phyloP scores from a whole-genome alignment of 2,329 filamentous ascomycete genomes.

The Ceratocystis lukuohia region DNA sequence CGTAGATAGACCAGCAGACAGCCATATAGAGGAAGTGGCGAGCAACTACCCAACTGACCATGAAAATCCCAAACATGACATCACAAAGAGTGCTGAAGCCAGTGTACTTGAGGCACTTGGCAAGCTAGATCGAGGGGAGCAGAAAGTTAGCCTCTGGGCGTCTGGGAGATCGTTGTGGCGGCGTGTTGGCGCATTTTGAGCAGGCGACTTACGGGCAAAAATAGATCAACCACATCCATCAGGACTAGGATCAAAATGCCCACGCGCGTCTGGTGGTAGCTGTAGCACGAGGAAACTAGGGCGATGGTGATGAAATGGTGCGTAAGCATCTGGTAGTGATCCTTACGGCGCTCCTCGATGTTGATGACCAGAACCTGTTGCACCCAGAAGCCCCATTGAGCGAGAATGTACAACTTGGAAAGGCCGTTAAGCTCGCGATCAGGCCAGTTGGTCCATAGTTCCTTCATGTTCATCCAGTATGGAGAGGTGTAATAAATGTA shows the following conservation, averaged over 20 bases:
- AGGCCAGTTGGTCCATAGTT: slow-evolving; percentile 79
- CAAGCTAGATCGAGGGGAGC: slow-evolving; percentile 41
- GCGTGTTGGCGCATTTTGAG: not conserved
- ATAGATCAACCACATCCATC: slow-evolving; percentile 86
- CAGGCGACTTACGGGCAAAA: slow-evolving; percentile 56
- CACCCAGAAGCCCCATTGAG: slow-evolving; percentile 83
- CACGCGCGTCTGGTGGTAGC: slow-evolving; percentile 74
- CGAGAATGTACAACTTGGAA: slow-evolving; percentile 80
- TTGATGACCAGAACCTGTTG: slow-evolving; percentile 91
- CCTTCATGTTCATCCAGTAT: slow-evolving; percentile 62
- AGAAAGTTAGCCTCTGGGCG: slow-evolving; percentile 18
- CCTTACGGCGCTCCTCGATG: slow-evolving; percentile 87
- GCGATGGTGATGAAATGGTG: slow-evolving; percentile 84
- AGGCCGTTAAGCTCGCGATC: slow-evolving; percentile 57
- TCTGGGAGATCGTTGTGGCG: not conserved
- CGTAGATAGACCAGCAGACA: slow-evolving; percentile 72
- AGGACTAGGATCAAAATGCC: slow-evolving; percentile 79
- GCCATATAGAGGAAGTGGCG: slow-evolving; percentile 70
- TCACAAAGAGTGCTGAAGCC: slow-evolving; percentile 67
- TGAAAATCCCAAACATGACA: slow-evolving; percentile 69
- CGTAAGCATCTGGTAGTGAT: slow-evolving; percentile 89
- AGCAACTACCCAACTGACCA: slow-evolving; percentile 68
- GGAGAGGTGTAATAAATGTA: slow-evolving; percentile 67
- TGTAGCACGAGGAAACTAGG: slow-evolving; percentile 70
- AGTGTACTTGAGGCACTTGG: slow-evolving; percentile 88